These are phyloP conservation scores for Neonectria magnoliae DNA, from an alignment of 2,329 filamentous ascomycete species.

Conservation along the genomic window DNA sequence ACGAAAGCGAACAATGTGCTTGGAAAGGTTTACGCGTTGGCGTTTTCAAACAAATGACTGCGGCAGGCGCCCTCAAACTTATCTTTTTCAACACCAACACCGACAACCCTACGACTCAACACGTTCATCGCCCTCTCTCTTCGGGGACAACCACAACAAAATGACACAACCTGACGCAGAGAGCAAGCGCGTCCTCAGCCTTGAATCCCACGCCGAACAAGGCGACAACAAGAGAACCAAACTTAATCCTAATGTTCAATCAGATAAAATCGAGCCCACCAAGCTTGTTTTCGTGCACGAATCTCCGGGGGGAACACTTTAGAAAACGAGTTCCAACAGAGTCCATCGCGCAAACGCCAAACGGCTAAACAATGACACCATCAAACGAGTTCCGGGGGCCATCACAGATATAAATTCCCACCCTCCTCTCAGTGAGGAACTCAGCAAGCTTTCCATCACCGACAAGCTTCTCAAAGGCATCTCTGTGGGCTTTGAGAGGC, in stretches of 20 bases:
- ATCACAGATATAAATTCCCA: neutral
- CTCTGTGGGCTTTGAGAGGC: constrained; percentile 29
- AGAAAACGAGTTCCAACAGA: constrained; percentile 17
- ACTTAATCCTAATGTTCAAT: neutral
- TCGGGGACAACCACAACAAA: neutral
- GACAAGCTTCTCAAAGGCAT: constrained; percentile 37
- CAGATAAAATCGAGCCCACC: neutral
- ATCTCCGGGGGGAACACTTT: constrained; percentile 32
- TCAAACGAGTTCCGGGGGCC: neutral
- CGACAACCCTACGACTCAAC: neutral
- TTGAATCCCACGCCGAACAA: neutral
- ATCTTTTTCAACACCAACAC: neutral
- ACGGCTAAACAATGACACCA: neutral
- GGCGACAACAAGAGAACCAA: neutral
- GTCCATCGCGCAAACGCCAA: neutral
- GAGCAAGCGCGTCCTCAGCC: neutral
- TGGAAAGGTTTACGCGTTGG: neutral
- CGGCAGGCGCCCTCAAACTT: neutral
- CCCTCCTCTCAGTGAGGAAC: constrained; percentile 11
- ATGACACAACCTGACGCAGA: neutral
- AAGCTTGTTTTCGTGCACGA: constrained; percentile 22
- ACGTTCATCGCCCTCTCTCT: neutral
- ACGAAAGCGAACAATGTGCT: neutral
- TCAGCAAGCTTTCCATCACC: constrained; percentile 21
- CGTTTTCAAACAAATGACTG: neutral